Conservation (phyloP, 179 eudicot genomes). For the Beta corolliflora region DNA sequence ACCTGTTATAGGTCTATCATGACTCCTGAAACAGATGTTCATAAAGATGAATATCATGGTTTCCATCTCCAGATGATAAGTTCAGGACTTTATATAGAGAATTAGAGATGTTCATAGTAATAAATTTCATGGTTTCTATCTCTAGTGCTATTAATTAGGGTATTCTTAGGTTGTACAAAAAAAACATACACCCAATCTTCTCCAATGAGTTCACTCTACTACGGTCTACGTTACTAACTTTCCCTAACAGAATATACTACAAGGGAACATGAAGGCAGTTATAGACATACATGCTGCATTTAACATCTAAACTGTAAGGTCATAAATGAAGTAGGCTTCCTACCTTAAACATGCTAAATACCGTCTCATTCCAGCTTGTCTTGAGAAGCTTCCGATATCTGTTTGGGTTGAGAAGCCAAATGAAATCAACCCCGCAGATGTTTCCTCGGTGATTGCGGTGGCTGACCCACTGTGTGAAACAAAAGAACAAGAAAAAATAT, state of each 20-base stretch:
- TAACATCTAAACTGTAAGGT: neutral
- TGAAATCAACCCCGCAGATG: conserved; percentile 96
- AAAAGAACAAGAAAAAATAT: conserved; percentile 17
- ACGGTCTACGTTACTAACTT: neutral
- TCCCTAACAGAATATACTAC: neutral
- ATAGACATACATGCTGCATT: neutral
- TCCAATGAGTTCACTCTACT: neutral
- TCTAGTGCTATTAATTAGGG: neutral
- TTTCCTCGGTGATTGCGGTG: conserved; percentile 98
- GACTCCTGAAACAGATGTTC: neutral
- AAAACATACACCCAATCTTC: neutral
- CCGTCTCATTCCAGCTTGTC: conserved; percentile 95
- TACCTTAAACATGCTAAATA: conserved; percentile 97
- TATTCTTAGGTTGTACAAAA: neutral
- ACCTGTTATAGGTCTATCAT: no score
- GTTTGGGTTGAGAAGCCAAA: conserved; percentile 99
- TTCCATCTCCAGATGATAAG: no score
- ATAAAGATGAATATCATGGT: no score
- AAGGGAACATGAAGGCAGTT: neutral
- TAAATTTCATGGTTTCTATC: neutral
- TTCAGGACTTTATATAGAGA: no score
- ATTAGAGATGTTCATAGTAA: neutral
- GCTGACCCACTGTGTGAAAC: conserved; percentile 81
- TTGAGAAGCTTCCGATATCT: conserved; percentile 75
- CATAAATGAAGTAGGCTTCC: conserved; percentile 11